Evolutionary conservation across 2,329 filamentous ascomycete species (phyloP).

Genomic region (Tetracladium maxilliforme): DNA sequence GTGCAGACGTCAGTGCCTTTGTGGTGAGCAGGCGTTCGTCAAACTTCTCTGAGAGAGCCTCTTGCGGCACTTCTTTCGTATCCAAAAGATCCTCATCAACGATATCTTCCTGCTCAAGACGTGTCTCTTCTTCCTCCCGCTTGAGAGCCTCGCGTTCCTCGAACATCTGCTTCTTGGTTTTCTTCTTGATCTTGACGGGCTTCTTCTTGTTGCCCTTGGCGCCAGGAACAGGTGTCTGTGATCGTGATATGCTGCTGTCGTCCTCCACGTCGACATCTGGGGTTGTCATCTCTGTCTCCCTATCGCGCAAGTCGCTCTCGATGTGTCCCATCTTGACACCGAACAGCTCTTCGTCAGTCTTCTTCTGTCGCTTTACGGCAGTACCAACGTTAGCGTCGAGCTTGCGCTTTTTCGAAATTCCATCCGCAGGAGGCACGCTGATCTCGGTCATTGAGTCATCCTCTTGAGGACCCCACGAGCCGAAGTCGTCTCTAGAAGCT

Average conservation of each 20-base stretch:
- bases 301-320: constrained; percentile 29
- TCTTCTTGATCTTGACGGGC: constrained; percentile 50
- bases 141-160: constrained; percentile 51
- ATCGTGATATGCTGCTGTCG: constrained; percentile 26
- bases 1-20: too few relatives aligned
- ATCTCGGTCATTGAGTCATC: constrained; percentile 59
- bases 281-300: constrained; percentile 27
- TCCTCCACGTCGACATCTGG: constrained; percentile 33
- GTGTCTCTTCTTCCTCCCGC: constrained; percentile 32
- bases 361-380: constrained; percentile 68
- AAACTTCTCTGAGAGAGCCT: constrained; percentile 10
- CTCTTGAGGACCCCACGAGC: constrained; percentile 30
- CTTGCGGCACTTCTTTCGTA: too few relatives aligned
- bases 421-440: constrained; percentile 51
- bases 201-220: constrained; percentile 38
- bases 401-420: constrained; percentile 54
- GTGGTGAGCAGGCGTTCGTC: too few relatives aligned
- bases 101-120: constrained; percentile 13
- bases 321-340: constrained; percentile 42
- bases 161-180: constrained; percentile 63
- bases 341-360: constrained; percentile 66
- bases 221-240: constrained; percentile 26
- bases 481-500: constrained; percentile 7
- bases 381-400: constrained; percentile 53
- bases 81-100: constrained; percentile 17